Percentiles rank a stretch among this genome's conserved stretches.
phyloP scores from a whole-genome alignment of 2,329 filamentous ascomycete genomes.

The Leptographium radiaticola region DNA sequence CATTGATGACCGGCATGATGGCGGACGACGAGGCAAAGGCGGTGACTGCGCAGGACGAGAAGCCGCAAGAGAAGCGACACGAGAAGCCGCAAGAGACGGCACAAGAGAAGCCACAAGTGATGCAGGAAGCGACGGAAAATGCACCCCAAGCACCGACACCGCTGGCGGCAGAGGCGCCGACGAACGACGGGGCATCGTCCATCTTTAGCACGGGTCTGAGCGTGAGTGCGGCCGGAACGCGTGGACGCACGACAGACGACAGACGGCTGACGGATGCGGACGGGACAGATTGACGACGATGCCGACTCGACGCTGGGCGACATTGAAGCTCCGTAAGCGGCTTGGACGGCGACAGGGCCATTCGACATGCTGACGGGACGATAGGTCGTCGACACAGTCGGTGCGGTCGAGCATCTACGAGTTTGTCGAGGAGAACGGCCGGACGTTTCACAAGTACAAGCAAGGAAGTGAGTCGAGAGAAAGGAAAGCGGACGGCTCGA shows the following conservation, averaged over 20 bases:
- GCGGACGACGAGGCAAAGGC: no score
- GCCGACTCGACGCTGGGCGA: slow-evolving; percentile 7
- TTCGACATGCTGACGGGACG: not conserved
- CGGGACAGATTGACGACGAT: slow-evolving; percentile 8
- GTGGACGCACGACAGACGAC: no score
- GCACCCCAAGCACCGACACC: not conserved
- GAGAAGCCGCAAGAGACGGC: no score
- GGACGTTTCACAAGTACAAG: slow-evolving; percentile 12
- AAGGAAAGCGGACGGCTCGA: not conserved
- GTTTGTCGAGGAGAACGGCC: slow-evolving; percentile 12
- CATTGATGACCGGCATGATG: no score
- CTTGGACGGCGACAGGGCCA: no score
- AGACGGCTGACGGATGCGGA: no score
- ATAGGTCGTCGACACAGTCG: slow-evolving; percentile 8
- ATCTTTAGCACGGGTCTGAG: slow-evolving; percentile 10
- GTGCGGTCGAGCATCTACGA: slow-evolving; percentile 11
- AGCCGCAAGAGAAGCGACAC: no score
- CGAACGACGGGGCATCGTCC: slow-evolving; percentile 4
- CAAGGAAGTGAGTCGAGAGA: slow-evolving; percentile 8
- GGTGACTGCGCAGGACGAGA: no score
- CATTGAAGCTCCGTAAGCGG: slow-evolving; percentile 2
- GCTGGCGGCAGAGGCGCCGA: not conserved
- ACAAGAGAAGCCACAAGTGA: no score
- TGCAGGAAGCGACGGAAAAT: no score
- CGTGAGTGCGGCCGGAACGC: no score